Evolutionary conservation across 805 yeast genomes (phyloP).

Genomic region (Vanderwaltozyma verrucispora): DNA sequence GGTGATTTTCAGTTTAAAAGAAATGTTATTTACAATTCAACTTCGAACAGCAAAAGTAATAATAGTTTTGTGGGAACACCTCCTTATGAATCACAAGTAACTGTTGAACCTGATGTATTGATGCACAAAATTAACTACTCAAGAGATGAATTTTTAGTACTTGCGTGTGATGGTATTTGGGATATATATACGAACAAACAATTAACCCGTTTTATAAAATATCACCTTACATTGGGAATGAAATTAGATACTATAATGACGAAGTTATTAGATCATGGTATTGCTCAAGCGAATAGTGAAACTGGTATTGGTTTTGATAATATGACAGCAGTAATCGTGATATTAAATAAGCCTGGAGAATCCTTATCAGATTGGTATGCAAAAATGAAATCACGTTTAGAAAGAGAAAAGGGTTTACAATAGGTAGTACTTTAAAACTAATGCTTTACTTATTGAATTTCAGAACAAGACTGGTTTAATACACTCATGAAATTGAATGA

Average conservation of each 20-base stretch:
- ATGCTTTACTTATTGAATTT: too few relatives aligned
- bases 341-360: conserved; percentile 39
- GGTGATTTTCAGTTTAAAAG: conserved; percentile 55
- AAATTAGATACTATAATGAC: conserved; percentile 49
- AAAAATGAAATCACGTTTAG: conserved; percentile 36
- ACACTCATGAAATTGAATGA: too few relatives aligned
- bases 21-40: conserved; percentile 12
- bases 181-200: conserved; percentile 54
- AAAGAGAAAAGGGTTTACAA: conserved; percentile 22
- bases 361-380: conserved; percentile 49
- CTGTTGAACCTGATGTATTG: conserved; percentile 68
- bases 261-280: conserved; percentile 51
- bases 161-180: conserved; percentile 84
- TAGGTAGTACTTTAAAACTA: background rate
- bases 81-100: conserved; percentile 70
- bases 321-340: conserved; percentile 66
- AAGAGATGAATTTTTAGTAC: conserved; percentile 55
- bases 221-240: conserved; percentile 47
- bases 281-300: conserved; percentile 57
- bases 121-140: conserved; percentile 36
- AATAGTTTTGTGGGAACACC: conserved; percentile 18
- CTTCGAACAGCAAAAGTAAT: background rate
- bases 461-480: too few relatives aligned
- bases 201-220: conserved; percentile 43
- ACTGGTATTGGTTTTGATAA: conserved; percentile 80